phyloP scores from a whole-genome alignment of 345 rosid species.

The Hypericum androsaemum region DNA sequence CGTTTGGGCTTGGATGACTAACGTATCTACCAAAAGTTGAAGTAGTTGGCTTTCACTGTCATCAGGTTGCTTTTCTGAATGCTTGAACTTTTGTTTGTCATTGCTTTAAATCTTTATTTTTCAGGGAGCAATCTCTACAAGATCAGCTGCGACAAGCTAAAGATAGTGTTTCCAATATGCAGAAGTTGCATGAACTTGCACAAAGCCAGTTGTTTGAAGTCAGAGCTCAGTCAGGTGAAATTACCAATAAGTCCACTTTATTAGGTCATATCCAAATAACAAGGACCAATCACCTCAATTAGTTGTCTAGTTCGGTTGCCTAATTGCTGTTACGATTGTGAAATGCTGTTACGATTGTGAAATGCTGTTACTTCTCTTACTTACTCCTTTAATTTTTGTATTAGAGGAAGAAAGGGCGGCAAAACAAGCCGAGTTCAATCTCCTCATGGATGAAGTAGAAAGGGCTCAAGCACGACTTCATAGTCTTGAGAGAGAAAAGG shows the following conservation, averaged over 20 bases:
- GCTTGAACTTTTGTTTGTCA: background rate
- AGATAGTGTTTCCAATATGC: constrained; percentile 90
- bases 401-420: constrained; percentile 90
- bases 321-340: background rate
- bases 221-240: constrained; percentile 89
- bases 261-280: constrained; percentile 3
- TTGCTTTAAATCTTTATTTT: background rate
- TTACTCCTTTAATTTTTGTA: constrained; percentile 3
- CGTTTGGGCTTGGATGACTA: background rate
- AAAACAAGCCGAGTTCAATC: constrained; percentile 87
- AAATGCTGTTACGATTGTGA: background rate
- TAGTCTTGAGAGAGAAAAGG: constrained; percentile 98
- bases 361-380: background rate
- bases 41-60: background rate
- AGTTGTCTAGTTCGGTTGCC: background rate
- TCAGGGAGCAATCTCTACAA: constrained; percentile 86
- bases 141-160: constrained; percentile 95
- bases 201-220: constrained; percentile 94
- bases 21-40: background rate
- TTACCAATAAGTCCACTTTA: constrained; percentile 7
- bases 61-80: background rate
- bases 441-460: constrained; percentile 98
- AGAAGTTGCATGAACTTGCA: constrained; percentile 94
- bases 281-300: background rate
- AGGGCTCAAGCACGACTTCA: constrained; percentile 91